These are phyloP conservation scores for Parasitella parasitica DNA, from an alignment of 371 early-diverging fungal species.

Conservation along the genomic window DNA sequence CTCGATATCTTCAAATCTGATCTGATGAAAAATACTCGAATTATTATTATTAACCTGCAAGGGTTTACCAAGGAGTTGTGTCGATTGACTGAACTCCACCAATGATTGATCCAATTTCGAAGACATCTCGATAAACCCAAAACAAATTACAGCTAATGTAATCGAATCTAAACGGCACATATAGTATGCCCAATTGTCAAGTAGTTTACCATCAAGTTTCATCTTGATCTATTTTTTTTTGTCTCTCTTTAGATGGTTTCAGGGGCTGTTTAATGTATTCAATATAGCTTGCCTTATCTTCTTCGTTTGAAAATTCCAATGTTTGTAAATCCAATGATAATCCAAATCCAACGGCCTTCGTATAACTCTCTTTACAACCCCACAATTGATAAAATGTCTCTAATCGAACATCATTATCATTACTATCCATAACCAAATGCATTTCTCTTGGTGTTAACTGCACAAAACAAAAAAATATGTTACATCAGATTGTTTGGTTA, in stretches of 20 bases:
- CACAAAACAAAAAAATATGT: neutral
- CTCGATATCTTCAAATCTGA: conserved; percentile 11
- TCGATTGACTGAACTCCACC: neutral
- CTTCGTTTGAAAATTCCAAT: conserved; percentile 37
- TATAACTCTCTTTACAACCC: conserved; percentile 66
- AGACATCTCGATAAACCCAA: neutral
- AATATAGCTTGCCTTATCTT: conserved; percentile 4
- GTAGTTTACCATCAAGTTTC: conserved; percentile 6
- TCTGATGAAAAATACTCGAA: conserved; percentile 1
- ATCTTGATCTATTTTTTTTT: conserved; percentile 7
- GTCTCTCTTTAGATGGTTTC: neutral
- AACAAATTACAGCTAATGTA: conserved; percentile 26
- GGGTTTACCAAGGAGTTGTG: conserved; percentile 9
- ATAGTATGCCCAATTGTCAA: conserved; percentile 19
- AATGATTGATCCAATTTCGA: neutral
- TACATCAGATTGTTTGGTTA: neutral
- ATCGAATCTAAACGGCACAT: conserved; percentile 24
- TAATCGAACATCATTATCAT: conserved; percentile 19
- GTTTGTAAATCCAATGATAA: conserved; percentile 44
- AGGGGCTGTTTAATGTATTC: neutral
- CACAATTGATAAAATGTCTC: conserved; percentile 53
- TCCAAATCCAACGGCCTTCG: conserved; percentile 63
- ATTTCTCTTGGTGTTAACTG: conserved; percentile 41
- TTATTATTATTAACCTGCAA: neutral
- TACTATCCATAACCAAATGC: conserved; percentile 11